A percentile compares a stretch with the other conserved stretches of the same genome.
Evolutionary conservation across 345 rosid genomes (phyloP).

Genomic region (Euphorbia lathyris): DNA sequence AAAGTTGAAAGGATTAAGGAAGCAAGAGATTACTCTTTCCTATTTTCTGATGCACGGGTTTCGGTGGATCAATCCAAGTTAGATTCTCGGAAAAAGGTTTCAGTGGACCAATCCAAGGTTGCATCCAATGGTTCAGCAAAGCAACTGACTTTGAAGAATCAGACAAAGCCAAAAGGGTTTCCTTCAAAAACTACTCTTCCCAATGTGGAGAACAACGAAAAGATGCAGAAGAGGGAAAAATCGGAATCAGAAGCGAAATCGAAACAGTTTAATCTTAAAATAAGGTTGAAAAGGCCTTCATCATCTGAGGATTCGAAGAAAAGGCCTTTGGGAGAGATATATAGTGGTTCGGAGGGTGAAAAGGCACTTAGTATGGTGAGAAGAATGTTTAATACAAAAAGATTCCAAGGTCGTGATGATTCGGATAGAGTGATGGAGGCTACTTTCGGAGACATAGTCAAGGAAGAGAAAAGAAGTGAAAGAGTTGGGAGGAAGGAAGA

Average conservation of each 20-base stretch:
- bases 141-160: slow-evolving; percentile 29
- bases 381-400: slow-evolving; percentile 43
- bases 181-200: slow-evolving; percentile 33
- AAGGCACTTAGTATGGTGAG: slow-evolving; percentile 48
- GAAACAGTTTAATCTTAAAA: too few species aligned
- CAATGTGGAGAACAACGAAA: slow-evolving; percentile 33
- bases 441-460: slow-evolving; percentile 55
- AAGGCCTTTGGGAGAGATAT: slow-evolving; percentile 35
- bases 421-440: slow-evolving; percentile 76
- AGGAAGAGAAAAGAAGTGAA: slow-evolving; percentile 68
- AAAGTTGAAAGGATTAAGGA: slow-evolving; percentile 59
- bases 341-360: slow-evolving; percentile 36
- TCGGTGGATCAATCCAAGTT: slow-evolving; percentile 17
- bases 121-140: too few species aligned
- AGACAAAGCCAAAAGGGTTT: slow-evolving; percentile 31
- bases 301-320: slow-evolving; percentile 11
- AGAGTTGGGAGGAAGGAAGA: slow-evolving; percentile 62
- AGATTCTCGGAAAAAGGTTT: background rate
- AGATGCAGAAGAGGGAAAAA: slow-evolving; percentile 29
- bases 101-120: slow-evolving; percentile 19
- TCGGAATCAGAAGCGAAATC: slow-evolving; percentile 41
- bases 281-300: slow-evolving; percentile 2
- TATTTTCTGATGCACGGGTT: slow-evolving; percentile 39
- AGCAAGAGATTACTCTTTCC: slow-evolving; percentile 80
- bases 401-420: slow-evolving; percentile 38